Conservation (phyloP, 2,329 filamentous ascomycete species). For the Blastomyces silverae region DNA sequence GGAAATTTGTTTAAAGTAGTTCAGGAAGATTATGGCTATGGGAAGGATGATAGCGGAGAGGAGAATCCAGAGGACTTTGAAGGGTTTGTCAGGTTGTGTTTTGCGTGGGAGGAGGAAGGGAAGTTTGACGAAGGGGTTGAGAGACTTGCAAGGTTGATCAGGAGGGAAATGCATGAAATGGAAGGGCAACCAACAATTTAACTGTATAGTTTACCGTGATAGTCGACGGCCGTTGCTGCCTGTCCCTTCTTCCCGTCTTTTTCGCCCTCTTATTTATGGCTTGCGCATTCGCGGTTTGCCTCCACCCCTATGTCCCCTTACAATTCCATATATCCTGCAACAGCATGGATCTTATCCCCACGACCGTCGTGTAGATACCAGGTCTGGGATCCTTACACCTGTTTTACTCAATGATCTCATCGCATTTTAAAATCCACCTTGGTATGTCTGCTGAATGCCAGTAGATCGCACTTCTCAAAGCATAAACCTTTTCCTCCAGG, state of each 20-base stretch:
- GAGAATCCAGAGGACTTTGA: conserved; percentile 51
- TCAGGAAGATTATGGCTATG: conserved; percentile 29
- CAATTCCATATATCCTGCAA: background rate
- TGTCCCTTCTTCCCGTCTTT: background rate
- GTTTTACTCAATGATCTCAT: background rate
- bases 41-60: conserved; percentile 7
- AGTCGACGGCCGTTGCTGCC: background rate
- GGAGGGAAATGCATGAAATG: conserved; percentile 18
- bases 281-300: background rate
- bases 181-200: background rate
- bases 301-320: background rate
- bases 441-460: background rate
- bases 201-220: background rate
- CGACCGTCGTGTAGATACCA: background rate
- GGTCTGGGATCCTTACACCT: background rate
- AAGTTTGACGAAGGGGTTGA: conserved; percentile 60
- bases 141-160: conserved; percentile 52
- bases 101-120: conserved; percentile 63
- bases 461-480: background rate
- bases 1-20: conserved; percentile 64
- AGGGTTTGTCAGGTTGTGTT: conserved; percentile 59
- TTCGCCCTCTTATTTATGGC: background rate
- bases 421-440: background rate
- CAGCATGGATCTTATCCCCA: background rate
- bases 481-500: background rate